Percentiles rank a stretch among this genome's conserved stretches.
phyloP scores from a whole-genome alignment of 345 rosid species.

The Hirschfeldia incana region DNA sequence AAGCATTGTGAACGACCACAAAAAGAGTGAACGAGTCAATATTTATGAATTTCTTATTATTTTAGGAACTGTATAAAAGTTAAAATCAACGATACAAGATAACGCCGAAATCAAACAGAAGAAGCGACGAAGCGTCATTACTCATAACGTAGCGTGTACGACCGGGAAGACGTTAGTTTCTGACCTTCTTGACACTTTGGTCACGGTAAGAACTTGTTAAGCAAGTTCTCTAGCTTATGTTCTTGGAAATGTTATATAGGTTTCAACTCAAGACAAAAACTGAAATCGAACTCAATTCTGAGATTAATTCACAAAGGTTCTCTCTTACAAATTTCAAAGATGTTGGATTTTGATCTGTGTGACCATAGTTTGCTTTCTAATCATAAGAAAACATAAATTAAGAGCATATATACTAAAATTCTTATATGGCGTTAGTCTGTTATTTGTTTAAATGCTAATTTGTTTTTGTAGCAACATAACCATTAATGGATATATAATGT shows the following conservation, averaged over 20 bases:
- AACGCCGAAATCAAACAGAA: not conserved
- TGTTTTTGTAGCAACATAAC: too few relatives aligned
- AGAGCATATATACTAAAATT: not conserved
- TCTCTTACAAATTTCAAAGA: not conserved
- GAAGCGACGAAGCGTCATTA: not conserved
- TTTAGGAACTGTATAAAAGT: not conserved
- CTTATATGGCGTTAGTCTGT: too few relatives aligned
- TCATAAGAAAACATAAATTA: not conserved
- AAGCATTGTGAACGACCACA: not conserved
- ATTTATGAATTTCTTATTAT: not conserved
- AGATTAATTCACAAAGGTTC: not conserved
- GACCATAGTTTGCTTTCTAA: not conserved
- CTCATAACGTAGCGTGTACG: slow-evolving; percentile 11
- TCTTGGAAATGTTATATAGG: not conserved
- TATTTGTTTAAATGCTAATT: too few relatives aligned
- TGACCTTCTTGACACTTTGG: slow-evolving; percentile 3
- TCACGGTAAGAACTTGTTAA: slow-evolving; percentile 8
- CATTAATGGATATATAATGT: not conserved
- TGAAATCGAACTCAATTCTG: not conserved
- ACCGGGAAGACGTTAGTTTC: not conserved
- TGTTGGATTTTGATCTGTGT: not conserved
- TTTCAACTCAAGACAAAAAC: not conserved
- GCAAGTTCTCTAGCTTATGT: slow-evolving; percentile 1
- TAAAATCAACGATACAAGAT: not conserved
- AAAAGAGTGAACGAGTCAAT: slow-evolving; percentile 1